These are phyloP conservation scores for Samsoniella hepiali DNA, from an alignment of 2,329 filamentous ascomycete genomes.

Conservation along the genomic window DNA sequence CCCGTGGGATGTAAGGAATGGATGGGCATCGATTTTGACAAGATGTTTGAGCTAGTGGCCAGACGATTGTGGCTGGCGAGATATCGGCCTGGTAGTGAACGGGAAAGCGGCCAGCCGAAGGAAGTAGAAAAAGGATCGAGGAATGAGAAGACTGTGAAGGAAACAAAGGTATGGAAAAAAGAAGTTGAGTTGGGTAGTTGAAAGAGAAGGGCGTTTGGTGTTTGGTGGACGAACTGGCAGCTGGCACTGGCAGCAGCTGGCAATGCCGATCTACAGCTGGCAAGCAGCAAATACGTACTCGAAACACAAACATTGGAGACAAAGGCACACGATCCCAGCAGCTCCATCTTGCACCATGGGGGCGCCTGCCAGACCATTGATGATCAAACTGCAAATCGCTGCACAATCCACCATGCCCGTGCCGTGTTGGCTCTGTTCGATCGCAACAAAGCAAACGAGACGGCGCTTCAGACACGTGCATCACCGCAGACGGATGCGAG, in stretches of 20 bases:
- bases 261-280: slow-evolving; percentile 12
- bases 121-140: background rate
- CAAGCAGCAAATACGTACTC: slow-evolving; percentile 12
- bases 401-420: background rate
- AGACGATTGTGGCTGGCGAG: background rate
- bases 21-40: slow-evolving; percentile 9
- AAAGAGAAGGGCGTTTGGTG: slow-evolving; percentile 1
- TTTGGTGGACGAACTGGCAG: background rate
- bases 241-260: slow-evolving; percentile 9
- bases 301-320: slow-evolving; percentile 17
- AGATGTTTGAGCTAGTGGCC: background rate
- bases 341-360: slow-evolving; percentile 1
- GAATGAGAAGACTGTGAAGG: background rate
- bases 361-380: slow-evolving; percentile 2
- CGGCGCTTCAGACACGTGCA: background rate
- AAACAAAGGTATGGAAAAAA: background rate
- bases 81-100: background rate
- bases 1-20: slow-evolving; percentile 12
- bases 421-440: background rate
- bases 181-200: background rate
- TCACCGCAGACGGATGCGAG: background rate
- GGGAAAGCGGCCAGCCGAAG: background rate
- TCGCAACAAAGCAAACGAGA: slow-evolving; percentile 3
- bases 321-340: background rate
- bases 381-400: background rate